These are phyloP conservation scores for Eimeria tenella DNA, from an alignment of 169 alveolate species.

Conservation along the genomic window DNA sequence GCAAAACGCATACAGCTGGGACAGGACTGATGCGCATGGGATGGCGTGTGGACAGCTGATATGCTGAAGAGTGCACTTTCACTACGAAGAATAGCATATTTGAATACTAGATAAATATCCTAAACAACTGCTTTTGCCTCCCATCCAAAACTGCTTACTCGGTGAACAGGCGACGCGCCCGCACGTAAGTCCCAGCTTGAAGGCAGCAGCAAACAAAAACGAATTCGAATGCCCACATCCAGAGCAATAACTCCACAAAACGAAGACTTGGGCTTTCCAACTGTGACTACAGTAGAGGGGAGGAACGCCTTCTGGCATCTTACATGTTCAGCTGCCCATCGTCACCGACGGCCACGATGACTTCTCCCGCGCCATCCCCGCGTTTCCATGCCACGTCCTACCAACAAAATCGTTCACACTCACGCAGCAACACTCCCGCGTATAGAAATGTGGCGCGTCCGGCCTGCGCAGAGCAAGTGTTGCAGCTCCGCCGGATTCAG, in stretches of 20 bases:
- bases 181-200: conserved; percentile 79
- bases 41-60: neutral
- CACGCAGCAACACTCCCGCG: neutral
- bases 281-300: neutral
- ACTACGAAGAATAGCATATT: too few species aligned
- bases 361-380: conserved; percentile 75
- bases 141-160: conserved; percentile 48
- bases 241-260: neutral
- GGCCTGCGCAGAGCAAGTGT: neutral
- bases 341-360: conserved; percentile 76
- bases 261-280: neutral
- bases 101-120: neutral
- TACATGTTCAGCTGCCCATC: conserved; percentile 77
- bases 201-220: neutral
- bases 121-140: neutral
- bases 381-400: conserved; percentile 79
- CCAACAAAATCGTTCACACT: neutral
- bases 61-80: too few species aligned
- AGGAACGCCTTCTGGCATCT: neutral
- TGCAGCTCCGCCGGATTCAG: too few species aligned
- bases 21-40: neutral
- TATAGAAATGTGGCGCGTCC: neutral
- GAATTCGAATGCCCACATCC: neutral
- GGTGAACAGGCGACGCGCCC: conserved; percentile 71
- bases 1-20: neutral